Percentiles rank a stretch among this genome's conserved stretches.
phyloP scores from a whole-genome alignment of 805 yeast genomes.

The Sungouiella blattae region DNA sequence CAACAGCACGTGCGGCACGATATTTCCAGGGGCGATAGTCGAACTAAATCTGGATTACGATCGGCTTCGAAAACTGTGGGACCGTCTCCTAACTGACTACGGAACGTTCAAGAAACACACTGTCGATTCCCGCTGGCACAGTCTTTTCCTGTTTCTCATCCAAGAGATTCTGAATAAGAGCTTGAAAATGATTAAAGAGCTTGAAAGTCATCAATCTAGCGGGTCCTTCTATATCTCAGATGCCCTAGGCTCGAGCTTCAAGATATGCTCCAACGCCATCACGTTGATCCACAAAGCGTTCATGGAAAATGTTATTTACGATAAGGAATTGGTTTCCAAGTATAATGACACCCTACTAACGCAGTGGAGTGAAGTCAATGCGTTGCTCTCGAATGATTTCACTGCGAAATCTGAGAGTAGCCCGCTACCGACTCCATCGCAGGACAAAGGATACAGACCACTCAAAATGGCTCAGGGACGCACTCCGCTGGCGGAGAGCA shows the following conservation, averaged over 20 bases:
- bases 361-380: constrained; percentile 10
- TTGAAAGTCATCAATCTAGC: constrained; percentile 9
- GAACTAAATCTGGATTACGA: neutral
- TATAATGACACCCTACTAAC: constrained; percentile 10
- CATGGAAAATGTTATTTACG: constrained; percentile 35
- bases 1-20: constrained; percentile 1
- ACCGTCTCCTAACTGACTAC: constrained; percentile 4
- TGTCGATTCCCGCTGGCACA: constrained; percentile 7
- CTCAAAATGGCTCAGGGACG: neutral
- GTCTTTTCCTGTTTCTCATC: constrained; percentile 8
- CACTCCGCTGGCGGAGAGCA: constrained; percentile 1
- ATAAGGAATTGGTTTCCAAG: constrained; percentile 11
- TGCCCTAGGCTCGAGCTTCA: constrained; percentile 30
- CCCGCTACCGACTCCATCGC: neutral
- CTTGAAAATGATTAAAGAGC: constrained; percentile 2
- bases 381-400: neutral
- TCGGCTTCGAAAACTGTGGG: constrained; percentile 8
- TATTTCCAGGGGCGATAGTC: constrained; percentile 1
- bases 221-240: constrained; percentile 16
- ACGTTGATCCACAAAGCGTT: constrained; percentile 32
- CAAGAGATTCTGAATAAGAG: constrained; percentile 5
- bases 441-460: neutral
- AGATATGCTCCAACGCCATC: constrained; percentile 37
- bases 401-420: neutral
- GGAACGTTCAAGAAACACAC: constrained; percentile 6